phyloP scores from a whole-genome alignment of 202 grass and related monocot species.

The Elaeis oleifera region DNA sequence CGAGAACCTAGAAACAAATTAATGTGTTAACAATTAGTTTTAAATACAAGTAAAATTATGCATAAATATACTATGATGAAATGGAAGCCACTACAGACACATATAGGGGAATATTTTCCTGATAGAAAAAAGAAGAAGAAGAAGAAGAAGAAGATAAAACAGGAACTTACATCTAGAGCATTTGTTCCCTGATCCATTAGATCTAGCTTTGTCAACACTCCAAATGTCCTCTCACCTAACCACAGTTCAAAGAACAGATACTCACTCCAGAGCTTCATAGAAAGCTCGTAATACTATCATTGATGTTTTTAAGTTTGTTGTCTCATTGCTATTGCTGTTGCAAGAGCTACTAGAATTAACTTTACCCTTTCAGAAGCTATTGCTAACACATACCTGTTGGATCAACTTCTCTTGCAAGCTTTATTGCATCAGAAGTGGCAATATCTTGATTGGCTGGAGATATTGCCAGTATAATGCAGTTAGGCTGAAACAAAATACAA shows the following conservation, averaged over 20 bases:
- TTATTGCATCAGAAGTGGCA: slow-evolving; percentile 62
- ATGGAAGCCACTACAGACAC: not conserved
- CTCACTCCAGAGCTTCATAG: not conserved
- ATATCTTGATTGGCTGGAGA: slow-evolving; percentile 75
- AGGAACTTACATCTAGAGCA: slow-evolving; percentile 54
- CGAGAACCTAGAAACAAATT: slow-evolving; percentile 47
- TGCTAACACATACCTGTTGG: slow-evolving; percentile 39
- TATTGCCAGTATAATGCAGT: slow-evolving; percentile 64
- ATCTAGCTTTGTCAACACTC: slow-evolving; percentile 70
- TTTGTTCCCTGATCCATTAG: slow-evolving; percentile 74
- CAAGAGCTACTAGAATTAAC: not conserved
- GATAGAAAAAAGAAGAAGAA: not conserved
- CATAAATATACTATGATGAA: not conserved
- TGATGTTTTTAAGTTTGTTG: too few species aligned
- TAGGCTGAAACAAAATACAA: slow-evolving; percentile 33
- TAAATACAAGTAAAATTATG: slow-evolving; percentile 1
- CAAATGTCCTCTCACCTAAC: slow-evolving; percentile 59
- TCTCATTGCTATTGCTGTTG: not conserved
- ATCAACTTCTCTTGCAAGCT: slow-evolving; percentile 61
- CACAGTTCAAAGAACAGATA: slow-evolving; percentile 11
- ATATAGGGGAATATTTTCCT: not conserved
- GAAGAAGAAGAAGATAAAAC: not conserved
- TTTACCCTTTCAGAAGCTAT: not conserved
- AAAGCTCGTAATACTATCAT: not conserved
- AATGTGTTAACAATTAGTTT: not conserved